Conservation (phyloP, 2,329 filamentous ascomycete genomes). For the Ceratocystis papillata region DNA sequence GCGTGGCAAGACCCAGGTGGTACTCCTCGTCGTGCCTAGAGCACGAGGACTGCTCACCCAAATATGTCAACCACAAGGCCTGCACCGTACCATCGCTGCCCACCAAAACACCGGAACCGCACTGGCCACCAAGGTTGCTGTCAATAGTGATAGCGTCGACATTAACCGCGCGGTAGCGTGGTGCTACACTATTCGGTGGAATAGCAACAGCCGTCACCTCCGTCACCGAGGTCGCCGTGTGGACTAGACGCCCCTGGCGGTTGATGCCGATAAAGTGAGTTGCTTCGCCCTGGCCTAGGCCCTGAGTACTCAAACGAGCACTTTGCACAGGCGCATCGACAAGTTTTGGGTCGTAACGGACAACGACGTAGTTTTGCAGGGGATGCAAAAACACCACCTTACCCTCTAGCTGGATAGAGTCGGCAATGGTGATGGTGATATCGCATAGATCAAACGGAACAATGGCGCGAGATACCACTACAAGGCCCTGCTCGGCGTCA, state of each 20-base stretch:
- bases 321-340: slow-evolving; percentile 91
- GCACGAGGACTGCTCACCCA: slow-evolving; percentile 72
- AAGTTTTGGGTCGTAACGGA: slow-evolving; percentile 85
- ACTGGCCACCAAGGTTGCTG: slow-evolving; percentile 80
- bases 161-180: slow-evolving; percentile 87
- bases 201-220: slow-evolving; percentile 97
- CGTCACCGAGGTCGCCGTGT: slow-evolving; percentile 87
- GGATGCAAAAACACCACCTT: slow-evolving; percentile 95
- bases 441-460: slow-evolving; percentile 96
- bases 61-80: slow-evolving; percentile 91
- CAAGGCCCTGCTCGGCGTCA: slow-evolving; percentile 88
- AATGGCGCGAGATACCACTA: slow-evolving; percentile 86
- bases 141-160: slow-evolving; percentile 96
- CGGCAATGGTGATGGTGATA: slow-evolving; percentile 89
- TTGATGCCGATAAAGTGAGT: slow-evolving; percentile 99
- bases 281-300: slow-evolving; percentile 83
- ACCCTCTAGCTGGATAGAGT: slow-evolving; percentile 87
- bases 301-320: slow-evolving; percentile 67
- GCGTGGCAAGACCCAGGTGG: slow-evolving; percentile 81
- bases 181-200: slow-evolving; percentile 81
- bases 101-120: slow-evolving; percentile 85
- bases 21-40: slow-evolving; percentile 89
- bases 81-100: slow-evolving; percentile 85
- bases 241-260: slow-evolving; percentile 83
- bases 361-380: slow-evolving; percentile 89